These are phyloP conservation scores for Heliamphora exappendiculata DNA, from an alignment of 148 eudicot genomes.

Conservation along the genomic window DNA sequence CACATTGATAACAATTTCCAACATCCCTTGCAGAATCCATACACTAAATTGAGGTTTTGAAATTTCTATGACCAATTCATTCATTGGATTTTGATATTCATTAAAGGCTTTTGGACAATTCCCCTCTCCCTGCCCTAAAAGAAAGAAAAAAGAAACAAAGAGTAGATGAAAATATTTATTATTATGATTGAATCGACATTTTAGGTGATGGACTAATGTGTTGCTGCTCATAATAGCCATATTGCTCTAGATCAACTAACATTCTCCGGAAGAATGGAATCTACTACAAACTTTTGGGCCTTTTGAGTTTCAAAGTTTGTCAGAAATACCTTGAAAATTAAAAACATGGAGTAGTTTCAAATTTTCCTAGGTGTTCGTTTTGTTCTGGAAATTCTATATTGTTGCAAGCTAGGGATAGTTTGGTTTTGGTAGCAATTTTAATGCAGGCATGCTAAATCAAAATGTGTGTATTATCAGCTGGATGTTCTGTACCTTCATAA, in stretches of 20 bases:
- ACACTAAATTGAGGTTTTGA: not conserved
- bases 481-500: conserved; percentile 69
- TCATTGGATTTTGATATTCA: not conserved
- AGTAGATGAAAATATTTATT: not conserved
- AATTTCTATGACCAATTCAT: not conserved
- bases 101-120: not conserved
- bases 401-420: not conserved
- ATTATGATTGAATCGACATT: too few species aligned
- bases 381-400: not conserved
- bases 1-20: not conserved
- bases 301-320: not conserved
- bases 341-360: not conserved
- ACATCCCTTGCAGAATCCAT: not conserved
- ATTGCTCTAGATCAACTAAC: not conserved
- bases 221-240: not conserved
- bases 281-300: not conserved
- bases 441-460: not conserved
- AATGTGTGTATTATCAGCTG: conserved; percentile 42
- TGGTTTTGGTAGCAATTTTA: not conserved
- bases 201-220: too few species aligned
- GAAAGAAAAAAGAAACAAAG: not conserved
- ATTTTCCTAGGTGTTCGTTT: not conserved
- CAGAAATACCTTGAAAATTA: not conserved
- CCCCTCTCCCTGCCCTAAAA: not conserved
- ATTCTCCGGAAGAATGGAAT: not conserved